Evolutionary conservation across 495 filamentous ascomycete genomes (phyloP).

Genomic region (Talaromyces trachyspermus): DNA sequence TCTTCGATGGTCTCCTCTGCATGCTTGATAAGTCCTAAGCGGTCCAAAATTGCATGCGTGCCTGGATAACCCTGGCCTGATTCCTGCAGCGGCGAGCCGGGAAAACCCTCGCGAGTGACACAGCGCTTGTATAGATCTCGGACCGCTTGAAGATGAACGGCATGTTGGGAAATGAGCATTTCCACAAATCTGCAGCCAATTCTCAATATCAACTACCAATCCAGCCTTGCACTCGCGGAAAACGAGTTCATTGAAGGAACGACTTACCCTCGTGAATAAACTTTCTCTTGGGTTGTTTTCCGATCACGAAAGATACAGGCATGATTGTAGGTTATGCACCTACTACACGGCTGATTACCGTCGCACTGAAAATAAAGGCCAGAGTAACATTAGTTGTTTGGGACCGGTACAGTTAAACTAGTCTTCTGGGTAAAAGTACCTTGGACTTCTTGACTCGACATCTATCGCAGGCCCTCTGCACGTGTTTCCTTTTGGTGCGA

Average conservation of each 20-base stretch:
- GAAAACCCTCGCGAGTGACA: slow-evolving; percentile 38
- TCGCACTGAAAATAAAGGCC: slow-evolving; percentile 27
- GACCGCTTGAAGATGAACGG: slow-evolving; percentile 36
- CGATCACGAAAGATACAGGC: slow-evolving; percentile 41
- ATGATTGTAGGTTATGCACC: slow-evolving; percentile 41
- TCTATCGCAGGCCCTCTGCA: slow-evolving; percentile 41
- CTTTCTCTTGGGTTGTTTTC: slow-evolving; percentile 41
- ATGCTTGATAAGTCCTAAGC: slow-evolving; percentile 41
- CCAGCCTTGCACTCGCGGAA: too few species aligned
- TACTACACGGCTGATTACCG: slow-evolving; percentile 43
- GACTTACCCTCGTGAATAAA: slow-evolving; percentile 41
- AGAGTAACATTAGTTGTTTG: neutral
- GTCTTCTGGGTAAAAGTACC: slow-evolving; percentile 17
- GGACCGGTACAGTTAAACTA: neutral
- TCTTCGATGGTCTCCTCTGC: slow-evolving; percentile 28
- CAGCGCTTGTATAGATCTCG: slow-evolving; percentile 40
- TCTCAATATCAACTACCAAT: neutral
- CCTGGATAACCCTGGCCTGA: slow-evolving; percentile 34
- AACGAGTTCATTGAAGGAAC: neutral
- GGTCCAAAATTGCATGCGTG: slow-evolving; percentile 40
- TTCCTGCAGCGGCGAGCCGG: slow-evolving; percentile 38
- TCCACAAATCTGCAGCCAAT: slow-evolving; percentile 32
- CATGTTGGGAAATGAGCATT: slow-evolving; percentile 42
- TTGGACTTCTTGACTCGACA: slow-evolving; percentile 45
- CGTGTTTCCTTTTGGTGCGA: slow-evolving; percentile 44